Evolutionary conservation across 1,139 yeast species (phyloP), one percentile per base, ranked within the genome.

Genomic region (Ashbya aceris): DNA sequence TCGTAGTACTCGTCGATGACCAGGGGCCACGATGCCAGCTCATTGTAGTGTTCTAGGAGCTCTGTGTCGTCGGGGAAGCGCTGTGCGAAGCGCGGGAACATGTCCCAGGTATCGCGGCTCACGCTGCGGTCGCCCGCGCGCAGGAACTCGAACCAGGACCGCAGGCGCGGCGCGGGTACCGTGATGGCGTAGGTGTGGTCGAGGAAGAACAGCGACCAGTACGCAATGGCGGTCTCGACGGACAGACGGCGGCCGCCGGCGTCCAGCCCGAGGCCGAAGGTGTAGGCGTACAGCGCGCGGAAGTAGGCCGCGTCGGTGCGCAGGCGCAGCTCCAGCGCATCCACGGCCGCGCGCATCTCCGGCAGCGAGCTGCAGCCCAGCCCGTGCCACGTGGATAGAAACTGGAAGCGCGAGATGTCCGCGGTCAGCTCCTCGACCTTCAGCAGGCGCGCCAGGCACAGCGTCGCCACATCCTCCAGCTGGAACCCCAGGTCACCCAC

Each of bases 1-100:
- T 83, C 95, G 26, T 85, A 81, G 58, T 75, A 91, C 47, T 80
- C 89, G 57, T 89, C 98, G 51, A 89, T 76, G 11, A 84, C 69
- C 44, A 85, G 77, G 6, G 97, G 98, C 97, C 97, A 89, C 0
- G 96, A 83, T 36, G 83, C 87, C 58, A 74, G 70, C 50, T 82
- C 93, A 53, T 83, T 89, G 60, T 86, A 87, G 3, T 62, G 67
- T 8, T 62, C 59, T 12, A 83, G 66, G 1, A 60, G 56, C 0
- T 83, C 77, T 50, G 81, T 83, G 1, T 60, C 33, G 30, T 46
- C 49, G 1, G 68, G 61, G 38, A 74, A 73, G 45, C 77, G 79
- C 36, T 65, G 62, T 40, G 83, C 66, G 56, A 89, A 86, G 46
- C 77, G 75, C 47, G 74, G 72, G 44, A 83, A 67, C 96, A 89